phyloP scores from a whole-genome alignment of 371 early-diverging fungal species.

The Cokeromyces recurvatus region DNA sequence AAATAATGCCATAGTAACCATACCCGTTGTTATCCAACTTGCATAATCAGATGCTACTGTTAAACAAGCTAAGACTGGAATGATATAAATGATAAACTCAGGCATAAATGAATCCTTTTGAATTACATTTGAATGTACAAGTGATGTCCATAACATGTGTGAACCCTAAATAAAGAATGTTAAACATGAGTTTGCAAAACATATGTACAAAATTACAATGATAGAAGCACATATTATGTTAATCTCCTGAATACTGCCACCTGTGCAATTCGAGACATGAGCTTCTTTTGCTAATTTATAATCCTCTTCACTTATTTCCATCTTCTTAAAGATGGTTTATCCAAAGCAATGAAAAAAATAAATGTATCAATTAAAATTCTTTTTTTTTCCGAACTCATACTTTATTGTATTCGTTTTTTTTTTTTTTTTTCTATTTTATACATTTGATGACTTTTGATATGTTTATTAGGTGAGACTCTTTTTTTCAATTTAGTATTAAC shows the following conservation, averaged over 20 bases:
- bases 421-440: too few species aligned
- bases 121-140: slow-evolving; percentile 9
- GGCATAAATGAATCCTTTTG: slow-evolving; percentile 12
- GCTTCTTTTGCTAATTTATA: slow-evolving; percentile 64
- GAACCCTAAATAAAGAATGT: slow-evolving; percentile 18
- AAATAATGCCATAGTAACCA: slow-evolving; percentile 1
- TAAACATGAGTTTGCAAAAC: background rate
- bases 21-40: slow-evolving; percentile 16
- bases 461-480: too few species aligned
- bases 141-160: slow-evolving; percentile 21
- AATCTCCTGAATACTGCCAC: slow-evolving; percentile 64
- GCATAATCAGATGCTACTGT: slow-evolving; percentile 36
- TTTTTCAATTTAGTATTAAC: too few species aligned
- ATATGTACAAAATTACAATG: slow-evolving; percentile 32
- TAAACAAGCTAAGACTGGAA: slow-evolving; percentile 23
- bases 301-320: slow-evolving; percentile 24
- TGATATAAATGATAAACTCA: slow-evolving; percentile 29
- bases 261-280: slow-evolving; percentile 65
- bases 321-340: too few species aligned
- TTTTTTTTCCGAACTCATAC: too few species aligned
- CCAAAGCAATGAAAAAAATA: too few species aligned
- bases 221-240: slow-evolving; percentile 49
- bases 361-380: too few species aligned
- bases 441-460: too few species aligned
- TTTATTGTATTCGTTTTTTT: too few species aligned